Percentiles rank a stretch among this genome's conserved stretches.
These are phyloP conservation scores for Plenodomus biglobosus DNA, from an alignment of 2,329 filamentous ascomycete genomes.

Conservation along the genomic window DNA sequence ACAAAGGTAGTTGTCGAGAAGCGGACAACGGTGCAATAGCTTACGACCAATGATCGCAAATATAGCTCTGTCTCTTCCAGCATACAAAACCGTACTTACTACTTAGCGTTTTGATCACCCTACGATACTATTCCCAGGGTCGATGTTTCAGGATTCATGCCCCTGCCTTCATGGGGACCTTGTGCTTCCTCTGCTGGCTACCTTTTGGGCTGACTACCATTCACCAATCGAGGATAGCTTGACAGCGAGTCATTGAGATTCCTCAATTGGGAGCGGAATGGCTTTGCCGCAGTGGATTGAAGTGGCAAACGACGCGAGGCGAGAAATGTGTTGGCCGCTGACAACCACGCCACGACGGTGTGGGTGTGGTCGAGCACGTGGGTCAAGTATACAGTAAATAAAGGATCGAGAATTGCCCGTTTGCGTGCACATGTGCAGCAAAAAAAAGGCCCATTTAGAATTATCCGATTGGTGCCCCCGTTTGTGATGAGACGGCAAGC, in stretches of 20 bases:
- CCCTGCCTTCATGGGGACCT: conserved; percentile 13
- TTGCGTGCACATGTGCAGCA: neutral
- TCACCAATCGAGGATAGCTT: neutral
- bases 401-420: neutral
- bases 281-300: neutral
- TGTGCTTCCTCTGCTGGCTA: conserved; percentile 2
- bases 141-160: conserved; percentile 22
- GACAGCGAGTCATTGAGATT: neutral
- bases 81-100: too few relatives aligned
- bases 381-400: neutral
- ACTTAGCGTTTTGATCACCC: conserved; percentile 16
- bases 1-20: neutral
- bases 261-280: neutral
- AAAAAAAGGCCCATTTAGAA: neutral
- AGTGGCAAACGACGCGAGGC: neutral
- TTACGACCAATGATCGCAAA: conserved; percentile 5
- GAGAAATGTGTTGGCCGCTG: neutral
- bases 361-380: too few relatives aligned
- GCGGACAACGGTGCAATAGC: neutral
- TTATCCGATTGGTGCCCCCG: neutral
- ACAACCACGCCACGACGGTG: neutral
- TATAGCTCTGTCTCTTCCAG: conserved; percentile 1
- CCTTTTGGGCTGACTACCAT: neutral
- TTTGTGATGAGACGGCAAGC: neutral
- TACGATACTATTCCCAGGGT: conserved; percentile 22